Conservation (phyloP, 495 filamentous ascomycete species). For the Aspergillus carlsbadensis region DNA sequence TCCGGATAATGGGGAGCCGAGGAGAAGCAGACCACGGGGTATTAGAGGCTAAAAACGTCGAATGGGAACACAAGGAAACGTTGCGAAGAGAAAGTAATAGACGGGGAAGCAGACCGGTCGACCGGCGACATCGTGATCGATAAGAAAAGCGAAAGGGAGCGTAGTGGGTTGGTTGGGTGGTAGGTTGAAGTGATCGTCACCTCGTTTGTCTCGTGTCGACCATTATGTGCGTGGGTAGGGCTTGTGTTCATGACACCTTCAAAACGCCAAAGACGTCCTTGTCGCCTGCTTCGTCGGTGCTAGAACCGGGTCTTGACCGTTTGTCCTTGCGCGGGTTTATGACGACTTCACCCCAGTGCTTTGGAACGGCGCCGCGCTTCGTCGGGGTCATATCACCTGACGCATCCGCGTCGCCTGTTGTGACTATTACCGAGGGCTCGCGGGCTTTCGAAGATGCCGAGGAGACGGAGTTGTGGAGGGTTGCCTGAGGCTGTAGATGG, state of each 20-base stretch:
- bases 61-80: neutral
- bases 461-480: conserved; percentile 36
- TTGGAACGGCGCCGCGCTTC: conserved; percentile 33
- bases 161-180: neutral
- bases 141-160: conserved; percentile 7
- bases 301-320: conserved; percentile 31
- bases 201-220: conserved; percentile 6
- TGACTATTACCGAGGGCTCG: conserved; percentile 21
- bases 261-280: conserved; percentile 49
- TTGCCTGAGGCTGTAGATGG: conserved; percentile 47
- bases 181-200: conserved; percentile 11
- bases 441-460: conserved; percentile 29
- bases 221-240: neutral
- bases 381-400: conserved; percentile 9
- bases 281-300: conserved; percentile 17
- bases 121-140: conserved; percentile 15
- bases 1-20: neutral
- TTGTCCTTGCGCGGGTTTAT: conserved; percentile 43
- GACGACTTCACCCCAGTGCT: conserved; percentile 50
- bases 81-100: neutral
- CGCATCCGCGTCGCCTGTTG: conserved; percentile 19
- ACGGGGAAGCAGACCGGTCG: conserved; percentile 9
- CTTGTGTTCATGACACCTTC: conserved; percentile 32
- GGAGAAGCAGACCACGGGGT: conserved; percentile 1
- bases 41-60: conserved; percentile 7